Evolutionary conservation across 805 yeast species (phyloP), one percentile per base, ranked within the genome.

Genomic region (Kurtzmaniella fragi): DNA sequence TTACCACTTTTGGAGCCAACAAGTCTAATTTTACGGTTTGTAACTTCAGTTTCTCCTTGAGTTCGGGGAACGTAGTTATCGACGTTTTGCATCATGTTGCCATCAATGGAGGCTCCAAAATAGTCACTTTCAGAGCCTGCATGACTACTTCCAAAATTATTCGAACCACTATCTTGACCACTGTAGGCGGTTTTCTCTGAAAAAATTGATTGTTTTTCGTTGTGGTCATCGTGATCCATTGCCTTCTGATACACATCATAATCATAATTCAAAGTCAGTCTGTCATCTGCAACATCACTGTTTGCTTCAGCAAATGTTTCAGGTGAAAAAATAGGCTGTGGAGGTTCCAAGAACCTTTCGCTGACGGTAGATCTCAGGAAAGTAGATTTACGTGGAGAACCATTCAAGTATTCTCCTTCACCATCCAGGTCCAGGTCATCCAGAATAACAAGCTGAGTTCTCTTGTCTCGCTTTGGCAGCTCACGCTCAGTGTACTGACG

Each of bases 1-100:
- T 91, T 80, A 51, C 96, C 95, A 38, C 82, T 70, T 41, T 82
- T 56, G 7, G 71, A 71, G 17, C 67, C 73, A 1, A 65, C 84
- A 34, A 89, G 75, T 53, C 80, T 64, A 57, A 85, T 87, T 50
- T 84, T 83, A 53, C 89, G 83, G 53, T 82, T 77, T 32, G 82
- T 73, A 4, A 33, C 15, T 7, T 14, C 34, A 6, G 27, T 10
- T 4, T 33, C 36, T 5, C 10, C 32, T 52, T 81, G 82, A 47
- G 83, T 82, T 51, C 87, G 77, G 8, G 86, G 85, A n/a, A 59
- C 52, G 41, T 53, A 67, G 39, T 53, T 55, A 30, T 52, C 61
- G 49, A 61, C 62, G 56, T 70, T 64, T 35, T 67, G 57, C 73
- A 71, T 72, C 46, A 70, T 62, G 32, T 72, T 64, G 2, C 71